Base-by-base conservation (phyloP, 2,329 filamentous ascomycete species). In the Cordyceps militaris region DNA sequence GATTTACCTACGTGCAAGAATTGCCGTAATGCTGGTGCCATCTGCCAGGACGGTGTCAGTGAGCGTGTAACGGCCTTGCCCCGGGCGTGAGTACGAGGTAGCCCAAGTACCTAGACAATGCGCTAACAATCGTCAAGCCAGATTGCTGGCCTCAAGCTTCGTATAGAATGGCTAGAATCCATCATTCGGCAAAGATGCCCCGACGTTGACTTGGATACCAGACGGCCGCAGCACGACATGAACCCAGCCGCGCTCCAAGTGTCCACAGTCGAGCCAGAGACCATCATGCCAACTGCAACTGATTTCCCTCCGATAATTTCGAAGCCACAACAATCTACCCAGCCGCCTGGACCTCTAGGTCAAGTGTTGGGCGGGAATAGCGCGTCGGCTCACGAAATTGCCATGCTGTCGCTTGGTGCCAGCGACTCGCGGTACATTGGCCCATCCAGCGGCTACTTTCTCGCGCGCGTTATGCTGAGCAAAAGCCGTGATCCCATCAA, bases 361-460 rank as follows among this genome's bases (percentile, higher is more conserved):
- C 57, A 54, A 26, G 48, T 54, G 32, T 62, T 60, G 13, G 65
- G 54, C 51, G 61, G 63, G 49, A 63, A 62, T 56, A 61, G 61
- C 3, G 63, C 74, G 2, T 74, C 76, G 1, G 47, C 58, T 3
- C 78, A 82, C 59, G 78, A 82, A 60, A 79, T 82, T 16, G 79
- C 79, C 0, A 63, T 82, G 14, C 72, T 82, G 0, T 79, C 79
- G 0, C 67, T 82, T 1, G 76, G 75, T 1, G 71, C 71, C 3
- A 76, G 74, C 24, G 77, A 79, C 21, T 75, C 75, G 3, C 71
- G 76, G 58, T 82, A 82, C 49, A 77, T 82, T 14, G 80, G 80
- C 0, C 79, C 80, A 2, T 82, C 80, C 0, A 82, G 79, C 38
- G 80, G 79, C 1, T 80, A 79, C 57, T 79, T 80, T 43, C 71